Conservation (phyloP, 805 yeast species). For the Suhomyces sp. region DNA sequence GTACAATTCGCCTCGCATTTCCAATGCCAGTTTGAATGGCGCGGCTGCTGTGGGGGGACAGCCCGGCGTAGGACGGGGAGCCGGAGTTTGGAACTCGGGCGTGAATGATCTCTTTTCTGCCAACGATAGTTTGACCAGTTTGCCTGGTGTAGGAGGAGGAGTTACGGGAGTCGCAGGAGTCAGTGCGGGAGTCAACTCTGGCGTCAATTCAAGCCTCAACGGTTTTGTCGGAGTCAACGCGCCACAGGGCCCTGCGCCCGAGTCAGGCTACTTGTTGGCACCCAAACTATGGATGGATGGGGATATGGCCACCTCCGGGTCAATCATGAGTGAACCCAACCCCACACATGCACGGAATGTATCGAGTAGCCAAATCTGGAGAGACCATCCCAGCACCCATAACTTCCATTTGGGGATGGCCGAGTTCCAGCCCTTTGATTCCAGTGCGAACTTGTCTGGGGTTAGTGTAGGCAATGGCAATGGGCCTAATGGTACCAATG, state of each 20-base stretch:
- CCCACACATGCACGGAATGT: constrained; percentile 15
- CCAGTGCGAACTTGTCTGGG: constrained; percentile 1
- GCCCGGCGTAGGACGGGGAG: not conserved
- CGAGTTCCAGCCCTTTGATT: constrained; percentile 14
- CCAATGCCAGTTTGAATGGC: constrained; percentile 2
- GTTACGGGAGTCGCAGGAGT: not conserved
- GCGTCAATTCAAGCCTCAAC: not conserved
- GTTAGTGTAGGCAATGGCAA: not conserved
- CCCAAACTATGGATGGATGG: constrained; percentile 9
- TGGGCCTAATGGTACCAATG: not conserved
- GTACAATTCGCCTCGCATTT: constrained; percentile 3
- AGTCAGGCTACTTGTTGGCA: constrained; percentile 7
- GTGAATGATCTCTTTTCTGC: constrained; percentile 9
- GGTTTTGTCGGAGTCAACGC: not conserved
- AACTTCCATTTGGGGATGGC: constrained; percentile 11
- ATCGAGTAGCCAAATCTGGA: constrained; percentile 19
- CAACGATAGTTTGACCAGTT: constrained; percentile 12
- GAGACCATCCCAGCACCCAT: constrained; percentile 12
- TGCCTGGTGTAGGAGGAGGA: constrained; percentile 3
- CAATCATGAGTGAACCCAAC: constrained; percentile 1
- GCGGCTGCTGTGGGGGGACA: not conserved
- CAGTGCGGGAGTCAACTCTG: not conserved
- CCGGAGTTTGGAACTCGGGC: constrained; percentile 7
- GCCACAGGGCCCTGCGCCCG: not conserved
- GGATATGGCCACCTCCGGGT: not conserved